Evolutionary conservation across 495 filamentous ascomycete genomes (phyloP).

Genomic region (Aspergillus nanangensis): DNA sequence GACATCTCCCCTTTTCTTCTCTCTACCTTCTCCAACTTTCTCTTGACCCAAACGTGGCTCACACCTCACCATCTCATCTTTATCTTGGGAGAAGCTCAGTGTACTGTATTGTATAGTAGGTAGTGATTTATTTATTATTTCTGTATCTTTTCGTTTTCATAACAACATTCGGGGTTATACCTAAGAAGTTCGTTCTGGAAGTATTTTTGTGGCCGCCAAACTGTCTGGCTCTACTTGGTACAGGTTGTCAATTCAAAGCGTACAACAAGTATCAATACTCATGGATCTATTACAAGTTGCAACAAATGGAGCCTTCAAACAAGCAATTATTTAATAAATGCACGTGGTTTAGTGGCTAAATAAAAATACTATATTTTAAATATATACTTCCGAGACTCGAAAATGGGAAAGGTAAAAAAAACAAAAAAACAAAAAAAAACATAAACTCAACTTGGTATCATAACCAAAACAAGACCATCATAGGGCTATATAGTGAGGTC

Average conservation of each 20-base stretch:
- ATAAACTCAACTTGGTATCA: conserved; percentile 10
- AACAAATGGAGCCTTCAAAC: too few species aligned
- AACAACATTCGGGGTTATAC: not conserved
- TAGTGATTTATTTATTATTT: conserved; percentile 7
- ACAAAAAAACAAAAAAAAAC: conserved; percentile 5
- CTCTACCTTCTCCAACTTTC: conserved; percentile 8
- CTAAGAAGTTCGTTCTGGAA: not conserved
- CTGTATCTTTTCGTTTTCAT: conserved; percentile 15
- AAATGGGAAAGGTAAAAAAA: not conserved
- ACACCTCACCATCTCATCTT: conserved; percentile 4
- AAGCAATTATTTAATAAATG: too few species aligned
- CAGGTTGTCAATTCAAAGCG: too few species aligned
- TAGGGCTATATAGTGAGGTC: not conserved
- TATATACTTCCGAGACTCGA: conserved; percentile 3
- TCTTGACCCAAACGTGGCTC: conserved; percentile 3
- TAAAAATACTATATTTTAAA: conserved; percentile 1
- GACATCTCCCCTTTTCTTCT: conserved; percentile 16
- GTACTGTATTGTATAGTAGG: conserved; percentile 26
- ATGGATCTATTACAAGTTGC: too few species aligned
- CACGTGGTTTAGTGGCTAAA: too few species aligned
- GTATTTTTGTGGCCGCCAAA: too few species aligned
- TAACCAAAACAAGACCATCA: not conserved
- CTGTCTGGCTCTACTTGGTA: too few species aligned
- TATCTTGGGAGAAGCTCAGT: conserved; percentile 4
- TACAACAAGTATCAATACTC: too few species aligned